Base-by-base conservation (phyloP, 768 basidiomycete genomes). In the Guyanaporus albipodus region DNA sequence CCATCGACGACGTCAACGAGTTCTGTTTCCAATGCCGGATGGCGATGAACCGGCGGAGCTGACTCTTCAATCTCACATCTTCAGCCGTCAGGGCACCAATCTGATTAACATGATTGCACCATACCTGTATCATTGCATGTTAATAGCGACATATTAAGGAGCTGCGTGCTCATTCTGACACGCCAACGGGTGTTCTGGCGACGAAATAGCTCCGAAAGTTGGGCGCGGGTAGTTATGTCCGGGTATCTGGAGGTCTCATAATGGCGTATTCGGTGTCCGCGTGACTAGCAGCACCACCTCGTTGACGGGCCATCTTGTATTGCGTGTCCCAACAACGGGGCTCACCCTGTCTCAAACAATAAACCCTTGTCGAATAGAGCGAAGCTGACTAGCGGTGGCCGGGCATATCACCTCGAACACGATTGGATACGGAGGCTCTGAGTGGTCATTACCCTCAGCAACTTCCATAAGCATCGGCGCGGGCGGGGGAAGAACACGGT, bases 1-100 rank as follows among this genome's bases (percentile, higher is more conserved):
- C 83, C 58, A 63, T 86, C 49, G 86, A 88, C 67, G 71, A 70
- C 33, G 83, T 87, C 55, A 76, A 87, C 57, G 83, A 87, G 42
- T 82, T 71, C 49, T 89, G 86, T 62, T 81, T 76, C 56, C 76
- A 78, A 37, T 89, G 86, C 63, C 77, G 80, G 29, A 76, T 81
- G 46, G 83, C 84, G 9, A 72, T 72, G 35, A 69, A 66, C 23
- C 69, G 68, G 15, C 62, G 58, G 38, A 60, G 43, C 19, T 52
- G 47, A 66, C 39, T 28, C 43, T 33, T 14, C 44, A 47, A 26
- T 31, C 17, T 42, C 33, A 24, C 29, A 28, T 26, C 46, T 42
- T 39, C 35, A 43, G 35, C 50, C 31, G 17, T 42, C 49, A 35
- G 18, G 9, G 9, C 34, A 5, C 27, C 40, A 32, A 42, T 38